These are phyloP conservation scores for Aspergillus sclerotioniger DNA, from an alignment of 495 filamentous ascomycete genomes.

Conservation along the genomic window DNA sequence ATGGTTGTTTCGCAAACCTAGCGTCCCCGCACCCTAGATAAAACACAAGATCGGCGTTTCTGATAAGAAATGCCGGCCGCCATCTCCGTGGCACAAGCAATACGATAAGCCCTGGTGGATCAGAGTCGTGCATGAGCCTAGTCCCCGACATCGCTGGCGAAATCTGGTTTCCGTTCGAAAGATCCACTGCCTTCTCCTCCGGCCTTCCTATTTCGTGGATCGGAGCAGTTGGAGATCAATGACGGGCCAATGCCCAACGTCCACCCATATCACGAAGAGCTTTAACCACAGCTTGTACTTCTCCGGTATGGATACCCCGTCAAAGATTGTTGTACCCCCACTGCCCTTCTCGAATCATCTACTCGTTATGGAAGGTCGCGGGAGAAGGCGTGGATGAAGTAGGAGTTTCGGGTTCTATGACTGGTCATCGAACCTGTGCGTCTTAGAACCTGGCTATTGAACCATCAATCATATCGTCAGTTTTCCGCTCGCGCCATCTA, in stretches of 20 bases:
- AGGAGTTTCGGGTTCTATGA: background rate
- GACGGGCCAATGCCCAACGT: background rate
- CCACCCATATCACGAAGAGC: background rate
- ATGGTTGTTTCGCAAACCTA: too few species aligned
- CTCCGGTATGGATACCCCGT: too few species aligned
- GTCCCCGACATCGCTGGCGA: too few species aligned
- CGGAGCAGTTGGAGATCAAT: background rate
- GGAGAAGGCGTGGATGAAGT: background rate
- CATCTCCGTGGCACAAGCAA: too few species aligned
- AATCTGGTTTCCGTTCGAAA: background rate
- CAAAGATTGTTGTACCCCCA: background rate
- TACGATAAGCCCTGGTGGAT: background rate
- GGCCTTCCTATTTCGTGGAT: constrained; percentile 31
- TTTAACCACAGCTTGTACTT: too few species aligned
- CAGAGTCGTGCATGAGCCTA: background rate
- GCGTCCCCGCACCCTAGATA: too few species aligned
- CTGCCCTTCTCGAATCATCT: background rate
- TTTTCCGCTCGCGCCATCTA: too few species aligned
- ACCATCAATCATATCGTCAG: too few species aligned
- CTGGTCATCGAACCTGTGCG: too few species aligned
- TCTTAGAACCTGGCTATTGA: too few species aligned
- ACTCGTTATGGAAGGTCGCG: constrained; percentile 16
- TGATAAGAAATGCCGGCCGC: too few species aligned
- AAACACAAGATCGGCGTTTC: too few species aligned
- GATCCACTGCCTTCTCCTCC: constrained; percentile 16